These are phyloP conservation scores for Apiotrichum veenhuisii DNA, from an alignment of 1,284 basidiomycete genomes.

Conservation along the genomic window DNA sequence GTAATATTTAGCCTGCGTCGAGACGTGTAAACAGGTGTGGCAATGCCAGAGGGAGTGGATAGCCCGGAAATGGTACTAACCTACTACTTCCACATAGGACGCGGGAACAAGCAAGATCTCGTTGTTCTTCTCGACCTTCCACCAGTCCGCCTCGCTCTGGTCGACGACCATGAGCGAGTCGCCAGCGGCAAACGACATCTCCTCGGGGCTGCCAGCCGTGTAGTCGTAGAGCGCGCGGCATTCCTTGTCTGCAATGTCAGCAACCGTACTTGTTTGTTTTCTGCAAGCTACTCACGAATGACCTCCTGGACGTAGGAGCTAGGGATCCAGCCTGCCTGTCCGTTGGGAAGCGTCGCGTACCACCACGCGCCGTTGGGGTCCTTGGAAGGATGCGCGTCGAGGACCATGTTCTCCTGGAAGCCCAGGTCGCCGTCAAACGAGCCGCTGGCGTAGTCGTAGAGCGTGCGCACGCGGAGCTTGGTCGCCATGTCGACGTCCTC, in stretches of 20 bases:
- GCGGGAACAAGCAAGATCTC: slow-evolving; percentile 83
- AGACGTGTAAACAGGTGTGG: slow-evolving; percentile 51
- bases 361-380: slow-evolving; percentile 71
- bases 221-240: slow-evolving; percentile 70
- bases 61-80: slow-evolving; percentile 63
- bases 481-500: slow-evolving; percentile 18
- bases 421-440: slow-evolving; percentile 83
- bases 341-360: slow-evolving; percentile 70
- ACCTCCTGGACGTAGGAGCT: slow-evolving; percentile 77
- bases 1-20: slow-evolving; percentile 34
- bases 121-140: slow-evolving; percentile 82
- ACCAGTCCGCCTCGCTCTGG: slow-evolving; percentile 78
- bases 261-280: background rate
- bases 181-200: slow-evolving; percentile 75
- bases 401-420: slow-evolving; percentile 79
- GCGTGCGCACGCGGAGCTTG: slow-evolving; percentile 64
- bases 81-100: slow-evolving; percentile 77
- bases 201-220: slow-evolving; percentile 64
- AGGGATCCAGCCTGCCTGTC: slow-evolving; percentile 83
- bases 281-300: slow-evolving; percentile 56
- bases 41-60: slow-evolving; percentile 13
- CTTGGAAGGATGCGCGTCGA: slow-evolving; percentile 80
- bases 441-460: slow-evolving; percentile 78
- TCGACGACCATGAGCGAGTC: slow-evolving; percentile 74
- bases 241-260: slow-evolving; percentile 7